Evolutionary conservation across 176 grass and related monocot species (phyloP), one percentile per base, ranked within the genome.

Genomic region (Musa schizocarpa): DNA sequence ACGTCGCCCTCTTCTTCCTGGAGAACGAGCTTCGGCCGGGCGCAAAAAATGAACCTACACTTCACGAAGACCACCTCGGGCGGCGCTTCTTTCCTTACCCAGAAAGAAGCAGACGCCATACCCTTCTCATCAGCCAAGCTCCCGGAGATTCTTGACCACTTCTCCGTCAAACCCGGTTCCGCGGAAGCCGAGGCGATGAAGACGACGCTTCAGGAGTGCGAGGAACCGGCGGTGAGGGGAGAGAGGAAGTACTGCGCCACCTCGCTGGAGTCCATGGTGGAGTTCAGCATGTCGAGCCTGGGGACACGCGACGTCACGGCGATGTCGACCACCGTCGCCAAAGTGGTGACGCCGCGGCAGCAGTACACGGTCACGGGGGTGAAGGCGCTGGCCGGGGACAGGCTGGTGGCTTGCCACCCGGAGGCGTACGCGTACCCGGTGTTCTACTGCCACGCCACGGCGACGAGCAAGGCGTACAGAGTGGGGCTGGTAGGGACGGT

Each of bases 361-460:
- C 61, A 63, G 79, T 78, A 78, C 63, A 2, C 49, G 53, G 76
- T 80, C 10, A 19, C 54, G 21, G 9, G 2, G 1, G 23, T 26
- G 22, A 55, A 13, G 24, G 14, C 5, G 22, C 2, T 19, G 1
- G 11, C 12, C 0, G 17, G 23, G 4, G 3, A 17, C 1, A 72
- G 79, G 59, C 49, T 80, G 57, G 83, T 89, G 76, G 72, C 67
- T 11, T 85, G 87, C 83, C 87, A 89, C 23, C 25, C 24, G 7
- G 62, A 75, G 83, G 26, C 71, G 1, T 89, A 85, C 58, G 23
- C 80, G 43, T 85, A 85, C 69, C 76, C 83, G 21, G 80, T 89
- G 34, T 85, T 77, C 77, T 19, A 53, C 43, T 85, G 87, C 83
- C 83, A 85, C 79, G 79, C 71, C 0, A 79, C 79, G 73, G 69